Evolutionary conservation across 805 yeast species (phyloP), one percentile per base, ranked within the genome.

Genomic region (Aciculoconidium aculeatum): DNA sequence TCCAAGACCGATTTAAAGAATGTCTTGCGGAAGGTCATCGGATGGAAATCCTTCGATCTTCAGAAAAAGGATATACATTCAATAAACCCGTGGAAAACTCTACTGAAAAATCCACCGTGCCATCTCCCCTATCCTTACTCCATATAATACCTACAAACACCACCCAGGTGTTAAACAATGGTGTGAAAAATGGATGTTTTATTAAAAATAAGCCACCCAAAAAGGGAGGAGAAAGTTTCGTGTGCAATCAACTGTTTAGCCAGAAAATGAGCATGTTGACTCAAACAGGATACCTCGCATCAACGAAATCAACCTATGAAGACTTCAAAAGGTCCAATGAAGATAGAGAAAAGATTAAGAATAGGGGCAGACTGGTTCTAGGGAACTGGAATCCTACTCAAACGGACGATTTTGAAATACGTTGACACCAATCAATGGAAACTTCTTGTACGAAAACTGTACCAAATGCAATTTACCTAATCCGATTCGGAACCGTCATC

Each of bases 171-270:
- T 51, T 79, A 8, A 63, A 72, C 23, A 70, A 71, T 40, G 86
- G 85, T 0, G 72, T 78, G 4, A 73, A 67, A 36, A 75, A 75
- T 37, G 88, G 90, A 0, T 63, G 66, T 12, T 63, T 49, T 31
- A 36, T 64, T 1, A 76, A 72, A 39, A 65, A 54, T 21, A 57
- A 53, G 26, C 64, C 66, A 0, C 60, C 77, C 1, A 51, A 65
- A 21, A 47, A 44, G 11, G 60, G 65, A 10, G 75, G 76, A 5
- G 65, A 58, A 16, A 63, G 72, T 25, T 15, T 42, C 6, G 25
- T 69, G 4, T 63, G 71, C 33, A 58, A 61, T 19, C 40, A 35
- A 13, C 32, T 27, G 4, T 28, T 62, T 3, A 15, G 25, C 20
- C 9, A 11, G 14, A 17, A 21, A 15, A 22, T n/a, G 23, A 21